Percentiles rank a stretch among this genome's conserved stretches.
Evolutionary conservation across 176 grass and related monocot genomes (phyloP).

Genomic region (Otatea glauca): DNA sequence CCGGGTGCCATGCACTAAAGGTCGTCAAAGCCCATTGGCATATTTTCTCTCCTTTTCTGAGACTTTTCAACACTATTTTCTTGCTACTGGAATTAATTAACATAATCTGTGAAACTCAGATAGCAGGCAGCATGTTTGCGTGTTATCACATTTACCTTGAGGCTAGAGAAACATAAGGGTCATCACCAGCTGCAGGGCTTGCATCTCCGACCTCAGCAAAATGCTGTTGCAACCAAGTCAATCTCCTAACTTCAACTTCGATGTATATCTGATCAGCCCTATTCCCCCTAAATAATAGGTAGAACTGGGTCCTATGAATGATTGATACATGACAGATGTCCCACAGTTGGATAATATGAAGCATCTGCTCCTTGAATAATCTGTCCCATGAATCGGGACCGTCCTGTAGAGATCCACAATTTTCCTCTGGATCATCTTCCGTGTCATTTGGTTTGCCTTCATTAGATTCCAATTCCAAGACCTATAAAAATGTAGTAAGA

Average conservation of each 20-base stretch:
- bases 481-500: slow-evolving; percentile 48
- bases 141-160: slow-evolving; percentile 59
- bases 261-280: slow-evolving; percentile 94
- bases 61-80: not conserved
- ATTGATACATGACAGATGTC: slow-evolving; percentile 84
- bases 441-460: slow-evolving; percentile 57
- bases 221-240: slow-evolving; percentile 89
- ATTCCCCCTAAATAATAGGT: slow-evolving; percentile 84
- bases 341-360: slow-evolving; percentile 89
- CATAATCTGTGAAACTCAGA: not conserved
- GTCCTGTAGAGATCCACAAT: slow-evolving; percentile 45
- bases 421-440: slow-evolving; percentile 46
- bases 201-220: slow-evolving; percentile 72
- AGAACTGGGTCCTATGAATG: slow-evolving; percentile 95
- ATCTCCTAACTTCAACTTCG: slow-evolving; percentile 81
- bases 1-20: not conserved
- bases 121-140: not conserved
- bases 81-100: not conserved
- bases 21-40: not conserved
- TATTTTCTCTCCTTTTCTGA: not conserved
- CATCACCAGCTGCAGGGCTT: slow-evolving; percentile 73
- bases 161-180: slow-evolving; percentile 61
- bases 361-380: slow-evolving; percentile 82
- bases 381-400: slow-evolving; percentile 68
- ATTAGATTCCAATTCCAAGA: slow-evolving; percentile 88